Evolutionary conservation across 345 rosid species (phyloP), one percentile per base, ranked within the genome.

Genomic region (Pugionium dolabratum): DNA sequence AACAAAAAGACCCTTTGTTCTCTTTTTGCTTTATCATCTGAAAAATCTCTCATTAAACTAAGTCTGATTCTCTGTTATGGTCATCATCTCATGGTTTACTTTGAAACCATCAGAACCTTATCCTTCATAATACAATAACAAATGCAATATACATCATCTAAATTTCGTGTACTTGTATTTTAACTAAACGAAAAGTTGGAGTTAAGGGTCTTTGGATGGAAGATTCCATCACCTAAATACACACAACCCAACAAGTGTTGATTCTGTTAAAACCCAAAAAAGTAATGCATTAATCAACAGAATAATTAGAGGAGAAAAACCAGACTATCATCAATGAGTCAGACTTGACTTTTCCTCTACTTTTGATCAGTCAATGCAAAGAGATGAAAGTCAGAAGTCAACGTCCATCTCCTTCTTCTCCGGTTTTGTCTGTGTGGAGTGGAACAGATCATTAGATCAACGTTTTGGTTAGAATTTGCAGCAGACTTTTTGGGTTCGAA

Each of bases 11-110:
- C 28, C 2, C 9, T 8, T 33, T 32, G 18, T n/a, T 7, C 36
- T 62, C 55, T 28, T 55, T 2, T 41, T n/a, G 3, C 46, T 31
- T 40, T 39, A 40, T 27, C 4, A 27, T 33, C 1, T 27, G 61
- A 8, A 56, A 44, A 18, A 7, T 41, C 27, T 36, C 27, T 59
- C 43, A 30, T 72, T 73, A 44, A 36, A 73, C 66, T 52, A 72
- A 65, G 35, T 57, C 47, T 42, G 71, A 50, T 58, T 50, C 48
- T 64, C 10, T 66, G 57, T 51, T 52, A 59, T 36, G 42, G 18
- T 18, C 18, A 28, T 44, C n/a, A 43, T 71, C 27, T 54, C 29
- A 33, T 33, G 43, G 52, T 54, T 53, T 32, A 25, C 8, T 64
- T 5, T 65, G 60, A 9, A 32, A 42, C 8, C 35, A 54, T 29